Conservation (phyloP, 1,284 basidiomycete genomes). For the Apiotrichum sp. region DNA sequence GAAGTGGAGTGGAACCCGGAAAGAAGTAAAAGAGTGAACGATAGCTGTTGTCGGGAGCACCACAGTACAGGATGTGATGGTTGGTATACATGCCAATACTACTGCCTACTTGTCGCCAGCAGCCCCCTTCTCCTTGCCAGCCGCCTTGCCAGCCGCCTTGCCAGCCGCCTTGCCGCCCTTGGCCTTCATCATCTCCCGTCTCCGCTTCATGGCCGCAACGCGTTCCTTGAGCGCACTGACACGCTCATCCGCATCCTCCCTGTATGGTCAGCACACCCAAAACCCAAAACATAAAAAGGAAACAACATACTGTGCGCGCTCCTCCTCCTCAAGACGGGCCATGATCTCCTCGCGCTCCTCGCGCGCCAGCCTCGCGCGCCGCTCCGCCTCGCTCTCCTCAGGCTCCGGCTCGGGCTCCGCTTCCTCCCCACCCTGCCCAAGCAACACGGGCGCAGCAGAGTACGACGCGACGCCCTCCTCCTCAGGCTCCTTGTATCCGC, state of each 20-base stretch:
- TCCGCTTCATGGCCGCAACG: conserved; percentile 42
- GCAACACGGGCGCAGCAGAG: conserved; percentile 41
- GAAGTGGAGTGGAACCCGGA: neutral
- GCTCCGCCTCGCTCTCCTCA: conserved; percentile 42
- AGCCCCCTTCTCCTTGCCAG: neutral
- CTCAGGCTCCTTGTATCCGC: conserved; percentile 23
- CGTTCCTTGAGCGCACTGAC: conserved; percentile 42
- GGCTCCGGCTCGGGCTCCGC: conserved; percentile 28
- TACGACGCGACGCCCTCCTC: conserved; percentile 37
- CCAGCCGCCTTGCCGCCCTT: neutral
- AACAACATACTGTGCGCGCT: conserved; percentile 44
- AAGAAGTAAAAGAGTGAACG: neutral
- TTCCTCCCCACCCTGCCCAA: conserved; percentile 10
- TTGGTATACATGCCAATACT: neutral
- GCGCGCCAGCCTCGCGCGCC: conserved; percentile 29
- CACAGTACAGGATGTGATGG: no score
- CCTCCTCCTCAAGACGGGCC: conserved; percentile 43
- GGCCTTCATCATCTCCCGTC: conserved; percentile 24
- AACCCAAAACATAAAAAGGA: neutral
- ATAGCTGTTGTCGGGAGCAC: neutral
- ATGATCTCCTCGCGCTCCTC: conserved; percentile 48
- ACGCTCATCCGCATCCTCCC: conserved; percentile 46
- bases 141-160: neutral
- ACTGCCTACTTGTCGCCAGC: neutral
- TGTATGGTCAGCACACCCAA: conserved; percentile 8